Percentiles rank a stretch among this genome's conserved stretches.
Evolutionary conservation across 192 early-diverging fungal species (phyloP).

Genomic region (Rhizophagus prolifer): DNA sequence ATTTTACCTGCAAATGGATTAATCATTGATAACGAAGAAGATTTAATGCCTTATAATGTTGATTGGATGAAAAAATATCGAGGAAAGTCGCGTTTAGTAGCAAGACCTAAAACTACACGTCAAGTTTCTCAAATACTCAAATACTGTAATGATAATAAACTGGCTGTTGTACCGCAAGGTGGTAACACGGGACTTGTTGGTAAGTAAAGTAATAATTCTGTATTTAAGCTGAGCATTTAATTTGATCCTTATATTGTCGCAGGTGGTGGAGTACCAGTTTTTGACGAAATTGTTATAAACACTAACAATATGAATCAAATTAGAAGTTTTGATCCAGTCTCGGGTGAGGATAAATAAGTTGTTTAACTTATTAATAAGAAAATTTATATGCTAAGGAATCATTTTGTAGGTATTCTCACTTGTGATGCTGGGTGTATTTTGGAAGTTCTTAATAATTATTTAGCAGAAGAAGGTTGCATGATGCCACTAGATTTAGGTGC

Average conservation of each 20-base stretch:
- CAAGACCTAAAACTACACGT: conserved; percentile 82
- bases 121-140: conserved; percentile 81
- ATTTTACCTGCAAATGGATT: conserved; percentile 46
- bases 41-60: conserved; percentile 70
- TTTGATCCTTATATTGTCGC: background rate
- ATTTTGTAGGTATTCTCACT: conserved; percentile 74
- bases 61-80: conserved; percentile 98
- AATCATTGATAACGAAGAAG: conserved; percentile 51
- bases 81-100: conserved; percentile 76
- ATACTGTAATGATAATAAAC: conserved; percentile 81
- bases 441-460: conserved; percentile 83
- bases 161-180: conserved; percentile 97
- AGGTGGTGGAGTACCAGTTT: conserved; percentile 89
- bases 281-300: conserved; percentile 91
- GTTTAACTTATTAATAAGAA: conserved; percentile 23
- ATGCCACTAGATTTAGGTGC: conserved; percentile 94
- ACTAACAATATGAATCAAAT: conserved; percentile 79
- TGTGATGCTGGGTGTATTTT: conserved; percentile 93
- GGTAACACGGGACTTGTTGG: conserved; percentile 97
- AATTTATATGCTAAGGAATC: conserved; percentile 46
- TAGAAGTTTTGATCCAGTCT: conserved; percentile 68
- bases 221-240: background rate
- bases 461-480: conserved; percentile 79
- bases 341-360: conserved; percentile 35
- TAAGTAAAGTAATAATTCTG: conserved; percentile 4